Percentiles rank a stretch among this genome's conserved stretches.
phyloP scores from a whole-genome alignment of 169 alveolate species.

The Plasmodium sp. region DNA sequence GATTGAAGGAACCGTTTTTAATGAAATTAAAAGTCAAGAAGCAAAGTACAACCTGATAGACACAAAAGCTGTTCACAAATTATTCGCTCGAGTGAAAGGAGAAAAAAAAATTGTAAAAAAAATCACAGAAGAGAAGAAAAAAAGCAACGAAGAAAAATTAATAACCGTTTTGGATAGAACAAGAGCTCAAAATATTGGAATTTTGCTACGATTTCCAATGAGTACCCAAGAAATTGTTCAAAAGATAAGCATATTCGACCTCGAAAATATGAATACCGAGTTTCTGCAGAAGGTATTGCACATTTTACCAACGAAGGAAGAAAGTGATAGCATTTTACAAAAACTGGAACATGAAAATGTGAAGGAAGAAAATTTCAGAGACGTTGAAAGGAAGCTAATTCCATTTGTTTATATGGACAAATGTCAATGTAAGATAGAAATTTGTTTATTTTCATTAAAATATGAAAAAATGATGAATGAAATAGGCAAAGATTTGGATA shows the following conservation, averaged over 20 bases:
- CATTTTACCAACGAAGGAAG: slow-evolving; percentile 76
- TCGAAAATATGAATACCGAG: slow-evolving; percentile 51
- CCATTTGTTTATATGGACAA: slow-evolving; percentile 71
- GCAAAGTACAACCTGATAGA: slow-evolving; percentile 65
- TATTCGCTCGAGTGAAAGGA: slow-evolving; percentile 64
- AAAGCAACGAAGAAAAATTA: slow-evolving; percentile 74
- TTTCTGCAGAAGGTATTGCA: slow-evolving; percentile 64
- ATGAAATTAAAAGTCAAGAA: slow-evolving; percentile 68
- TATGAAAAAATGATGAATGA: slow-evolving; percentile 72
- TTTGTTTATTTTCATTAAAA: slow-evolving; percentile 75
- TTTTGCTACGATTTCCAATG: slow-evolving; percentile 80
- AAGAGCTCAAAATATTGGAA: slow-evolving; percentile 85
- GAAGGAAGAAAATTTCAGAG: slow-evolving; percentile 65
- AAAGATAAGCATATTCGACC: slow-evolving; percentile 72
- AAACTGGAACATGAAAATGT: slow-evolving; percentile 55
- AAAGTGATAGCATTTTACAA: slow-evolving; percentile 65
- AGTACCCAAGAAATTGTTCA: slow-evolving; percentile 77
- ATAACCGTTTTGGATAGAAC: slow-evolving; percentile 78
- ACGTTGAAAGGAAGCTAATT: slow-evolving; percentile 75
- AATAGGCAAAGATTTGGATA: slow-evolving; percentile 74
- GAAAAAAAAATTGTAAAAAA: slow-evolving; percentile 54
- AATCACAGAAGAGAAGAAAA: slow-evolving; percentile 16
- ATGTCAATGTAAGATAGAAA: slow-evolving; percentile 73
- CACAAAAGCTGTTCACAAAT: slow-evolving; percentile 71
- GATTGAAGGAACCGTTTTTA: slow-evolving; percentile 75